These are phyloP conservation scores for Trichophaea hybrida DNA, from an alignment of 2,329 filamentous ascomycete species.

Conservation along the genomic window DNA sequence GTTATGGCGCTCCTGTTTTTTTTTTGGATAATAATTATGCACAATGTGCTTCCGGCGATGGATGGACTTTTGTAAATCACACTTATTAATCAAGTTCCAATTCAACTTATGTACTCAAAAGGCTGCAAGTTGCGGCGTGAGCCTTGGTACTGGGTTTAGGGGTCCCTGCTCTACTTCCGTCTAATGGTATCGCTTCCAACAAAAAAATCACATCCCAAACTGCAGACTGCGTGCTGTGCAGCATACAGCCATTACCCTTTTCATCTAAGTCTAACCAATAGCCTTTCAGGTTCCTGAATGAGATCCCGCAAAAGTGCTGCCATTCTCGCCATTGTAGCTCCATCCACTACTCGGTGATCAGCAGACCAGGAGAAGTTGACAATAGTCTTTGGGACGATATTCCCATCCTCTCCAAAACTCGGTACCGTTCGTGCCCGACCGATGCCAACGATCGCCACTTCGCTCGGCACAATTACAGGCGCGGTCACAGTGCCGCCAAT, in stretches of 20 bases:
- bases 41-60: not conserved
- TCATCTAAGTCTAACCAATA: slow-evolving; percentile 70
- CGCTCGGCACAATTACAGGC: slow-evolving; percentile 77
- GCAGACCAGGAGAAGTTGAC: slow-evolving; percentile 74
- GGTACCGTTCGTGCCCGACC: slow-evolving; percentile 69
- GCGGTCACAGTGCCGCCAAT: slow-evolving; percentile 86
- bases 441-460: slow-evolving; percentile 83
- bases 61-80: not conserved
- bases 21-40: not conserved
- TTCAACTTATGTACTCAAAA: too few species aligned
- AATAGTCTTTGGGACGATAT: slow-evolving; percentile 60
- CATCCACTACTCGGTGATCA: slow-evolving; percentile 74
- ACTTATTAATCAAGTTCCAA: not conserved
- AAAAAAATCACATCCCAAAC: not conserved
- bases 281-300: slow-evolving; percentile 72
- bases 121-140: not conserved
- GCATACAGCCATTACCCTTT: not conserved
- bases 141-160: not conserved
- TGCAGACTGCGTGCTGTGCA: not conserved
- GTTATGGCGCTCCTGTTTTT: not conserved
- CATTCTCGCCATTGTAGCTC: slow-evolving; percentile 83
- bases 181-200: not conserved
- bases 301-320: slow-evolving; percentile 64
- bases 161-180: not conserved
- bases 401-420: slow-evolving; percentile 47